Conservation (phyloP, 352 stramenopile genomes). For the Globisporangium megalacanthum region DNA sequence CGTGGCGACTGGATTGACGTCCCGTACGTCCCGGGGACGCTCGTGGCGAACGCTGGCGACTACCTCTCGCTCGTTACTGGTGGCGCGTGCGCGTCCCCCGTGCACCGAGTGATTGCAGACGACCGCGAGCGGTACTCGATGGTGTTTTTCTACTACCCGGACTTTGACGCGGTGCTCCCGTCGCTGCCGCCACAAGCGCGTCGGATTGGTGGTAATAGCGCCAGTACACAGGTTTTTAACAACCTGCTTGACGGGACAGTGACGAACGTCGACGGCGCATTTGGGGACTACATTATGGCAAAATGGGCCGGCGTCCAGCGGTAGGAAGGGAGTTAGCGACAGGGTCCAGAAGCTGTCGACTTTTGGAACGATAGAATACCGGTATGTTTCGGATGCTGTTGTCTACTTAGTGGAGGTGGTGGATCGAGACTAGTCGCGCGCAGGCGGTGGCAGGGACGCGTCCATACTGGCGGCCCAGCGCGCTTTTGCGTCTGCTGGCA, state of each 20-base stretch:
- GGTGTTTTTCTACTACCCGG: slow-evolving; percentile 84
- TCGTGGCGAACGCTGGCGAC: slow-evolving; percentile 79
- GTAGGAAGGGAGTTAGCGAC: slow-evolving; percentile 4
- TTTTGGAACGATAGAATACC: background rate
- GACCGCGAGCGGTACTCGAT: slow-evolving; percentile 75
- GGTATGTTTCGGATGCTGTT: background rate
- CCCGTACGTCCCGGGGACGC: slow-evolving; percentile 58
- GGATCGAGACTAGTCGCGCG: background rate
- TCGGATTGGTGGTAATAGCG: slow-evolving; percentile 40
- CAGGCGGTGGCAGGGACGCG: background rate
- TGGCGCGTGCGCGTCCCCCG: slow-evolving; percentile 55
- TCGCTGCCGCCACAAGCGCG: slow-evolving; percentile 17
- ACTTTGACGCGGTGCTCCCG: slow-evolving; percentile 71
- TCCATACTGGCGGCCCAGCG: slow-evolving; percentile 25
- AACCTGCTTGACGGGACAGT: slow-evolving; percentile 69
- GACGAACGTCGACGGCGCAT: slow-evolving; percentile 44
- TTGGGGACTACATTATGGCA: slow-evolving; percentile 80
- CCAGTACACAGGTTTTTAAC: slow-evolving; percentile 43
- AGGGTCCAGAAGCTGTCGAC: background rate
- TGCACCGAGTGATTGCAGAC: slow-evolving; percentile 70
- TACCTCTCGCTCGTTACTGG: slow-evolving; percentile 73
- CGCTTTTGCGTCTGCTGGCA: slow-evolving; percentile 47
- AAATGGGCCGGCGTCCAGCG: slow-evolving; percentile 78
- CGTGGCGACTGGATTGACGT: slow-evolving; percentile 69
- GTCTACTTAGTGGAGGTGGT: background rate